Evolutionary conservation across 768 basidiomycete species (phyloP).

Genomic region (Termitomyces titanicus): DNA sequence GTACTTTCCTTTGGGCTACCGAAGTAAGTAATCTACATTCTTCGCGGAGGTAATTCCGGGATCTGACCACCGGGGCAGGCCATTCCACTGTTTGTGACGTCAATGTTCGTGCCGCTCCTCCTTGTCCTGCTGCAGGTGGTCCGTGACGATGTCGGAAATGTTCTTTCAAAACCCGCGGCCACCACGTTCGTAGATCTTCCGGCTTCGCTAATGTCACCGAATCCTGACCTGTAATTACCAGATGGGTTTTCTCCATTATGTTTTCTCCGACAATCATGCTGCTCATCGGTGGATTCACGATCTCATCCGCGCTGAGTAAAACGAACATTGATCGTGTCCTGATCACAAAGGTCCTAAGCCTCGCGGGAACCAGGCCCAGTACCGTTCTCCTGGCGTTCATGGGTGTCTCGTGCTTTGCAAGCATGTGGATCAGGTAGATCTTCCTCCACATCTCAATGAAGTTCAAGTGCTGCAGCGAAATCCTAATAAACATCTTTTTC

Average conservation of each 20-base stretch:
- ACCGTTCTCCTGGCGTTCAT: slow-evolving; percentile 91
- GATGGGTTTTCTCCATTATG: slow-evolving; percentile 92
- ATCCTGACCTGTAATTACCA: slow-evolving; percentile 23
- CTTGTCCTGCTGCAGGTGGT: slow-evolving; percentile 85
- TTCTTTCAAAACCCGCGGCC: slow-evolving; percentile 61
- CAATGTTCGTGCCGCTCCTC: slow-evolving; percentile 82
- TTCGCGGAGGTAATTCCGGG: neutral
- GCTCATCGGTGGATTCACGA: slow-evolving; percentile 95
- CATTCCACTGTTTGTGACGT: slow-evolving; percentile 97
- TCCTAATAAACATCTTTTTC: slow-evolving; percentile 11
- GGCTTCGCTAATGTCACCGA: neutral
- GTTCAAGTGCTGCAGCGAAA: neutral
- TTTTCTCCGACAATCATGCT: slow-evolving; percentile 99
- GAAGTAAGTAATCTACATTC: slow-evolving; percentile 54
- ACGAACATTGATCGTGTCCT: slow-evolving; percentile 91
- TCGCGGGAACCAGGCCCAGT: slow-evolving; percentile 86
- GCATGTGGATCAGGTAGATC: slow-evolving; percentile 95
- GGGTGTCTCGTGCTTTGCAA: slow-evolving; percentile 95
- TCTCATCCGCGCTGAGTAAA: slow-evolving; percentile 93
- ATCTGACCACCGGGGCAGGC: slow-evolving; percentile 47
- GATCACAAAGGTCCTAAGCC: slow-evolving; percentile 84
- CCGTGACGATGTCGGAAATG: slow-evolving; percentile 50
- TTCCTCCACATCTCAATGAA: neutral
- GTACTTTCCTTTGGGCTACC: slow-evolving; percentile 93
- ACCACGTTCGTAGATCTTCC: slow-evolving; percentile 58